These are phyloP conservation scores for Flaveria floridana DNA, from an alignment of 140 eudicot species.

Conservation along the genomic window DNA sequence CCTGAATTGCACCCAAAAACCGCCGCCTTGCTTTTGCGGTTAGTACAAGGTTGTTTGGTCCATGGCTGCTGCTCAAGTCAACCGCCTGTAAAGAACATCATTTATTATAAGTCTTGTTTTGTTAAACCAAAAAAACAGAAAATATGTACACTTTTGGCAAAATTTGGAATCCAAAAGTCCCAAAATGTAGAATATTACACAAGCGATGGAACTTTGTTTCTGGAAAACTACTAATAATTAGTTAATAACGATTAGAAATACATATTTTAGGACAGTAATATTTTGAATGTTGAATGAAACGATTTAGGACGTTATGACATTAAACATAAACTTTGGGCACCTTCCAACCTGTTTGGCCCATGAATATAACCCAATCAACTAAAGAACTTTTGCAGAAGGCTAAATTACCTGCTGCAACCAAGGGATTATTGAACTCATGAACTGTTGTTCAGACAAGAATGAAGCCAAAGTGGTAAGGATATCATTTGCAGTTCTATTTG, in stretches of 20 bases:
- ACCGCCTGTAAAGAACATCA: conserved; percentile 48
- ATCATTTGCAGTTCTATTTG: conserved; percentile 58
- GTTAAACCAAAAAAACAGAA: not conserved
- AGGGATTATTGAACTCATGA: conserved; percentile 59
- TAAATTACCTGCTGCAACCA: conserved; percentile 84
- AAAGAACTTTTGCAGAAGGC: not conserved
- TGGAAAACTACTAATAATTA: not conserved
- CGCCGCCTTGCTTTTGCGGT: conserved; percentile 64
- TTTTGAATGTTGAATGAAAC: not conserved
- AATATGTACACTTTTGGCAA: not conserved
- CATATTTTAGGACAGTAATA: not conserved
- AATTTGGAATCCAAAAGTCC: not conserved
- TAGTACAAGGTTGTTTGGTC: conserved; percentile 54
- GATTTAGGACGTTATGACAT: not conserved
- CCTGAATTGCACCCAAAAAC: conserved; percentile 57
- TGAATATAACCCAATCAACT: not conserved
- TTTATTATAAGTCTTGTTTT: not conserved
- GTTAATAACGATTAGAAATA: not conserved
- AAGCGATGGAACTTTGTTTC: not conserved
- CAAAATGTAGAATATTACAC: not conserved
- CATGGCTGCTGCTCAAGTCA: conserved; percentile 61
- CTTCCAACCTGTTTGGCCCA: not conserved
- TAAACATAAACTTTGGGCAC: not conserved
- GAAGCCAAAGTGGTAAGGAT: conserved; percentile 61
- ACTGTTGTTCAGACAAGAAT: conserved; percentile 60